These are phyloP conservation scores for Paracorniculantispora psalliotae DNA, from an alignment of 2,329 filamentous ascomycete genomes.

Conservation along the genomic window DNA sequence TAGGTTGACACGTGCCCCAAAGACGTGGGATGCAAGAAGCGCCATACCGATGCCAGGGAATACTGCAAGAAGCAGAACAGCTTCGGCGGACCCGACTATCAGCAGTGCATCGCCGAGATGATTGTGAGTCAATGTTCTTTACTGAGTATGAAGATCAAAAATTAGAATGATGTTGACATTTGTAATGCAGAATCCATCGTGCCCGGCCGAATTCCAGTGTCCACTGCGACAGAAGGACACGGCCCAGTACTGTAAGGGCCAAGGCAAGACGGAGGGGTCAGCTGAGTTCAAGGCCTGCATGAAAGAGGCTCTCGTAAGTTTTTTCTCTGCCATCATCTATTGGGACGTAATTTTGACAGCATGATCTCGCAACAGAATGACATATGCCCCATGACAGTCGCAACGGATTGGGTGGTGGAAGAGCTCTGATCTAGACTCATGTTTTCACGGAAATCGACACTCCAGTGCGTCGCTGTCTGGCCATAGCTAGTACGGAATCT, in stretches of 20 bases:
- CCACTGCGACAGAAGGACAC: not conserved
- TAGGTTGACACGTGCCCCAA: slow-evolving; percentile 5
- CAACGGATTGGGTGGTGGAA: not conserved
- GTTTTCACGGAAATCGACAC: not conserved
- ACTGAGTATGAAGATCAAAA: not conserved
- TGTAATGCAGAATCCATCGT: slow-evolving; percentile 4
- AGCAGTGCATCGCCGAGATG: slow-evolving; percentile 1
- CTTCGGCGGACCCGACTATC: not conserved
- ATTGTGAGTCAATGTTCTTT: not conserved
- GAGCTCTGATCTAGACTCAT: not conserved
- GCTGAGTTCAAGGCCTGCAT: not conserved
- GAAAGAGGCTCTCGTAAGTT: not conserved
- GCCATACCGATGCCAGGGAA: slow-evolving; percentile 6
- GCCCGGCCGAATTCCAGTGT: slow-evolving; percentile 3
- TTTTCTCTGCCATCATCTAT: not conserved
- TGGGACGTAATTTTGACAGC: not conserved
- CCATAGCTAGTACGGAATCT: not conserved
- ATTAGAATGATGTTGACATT: not conserved
- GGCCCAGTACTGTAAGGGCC: not conserved
- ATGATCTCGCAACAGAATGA: not conserved
- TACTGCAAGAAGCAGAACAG: slow-evolving; percentile 2
- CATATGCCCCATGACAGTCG: not conserved
- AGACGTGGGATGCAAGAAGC: slow-evolving; percentile 8
- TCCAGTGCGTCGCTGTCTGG: not conserved
- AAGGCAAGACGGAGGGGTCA: not conserved